Evolutionary conservation across 169 alveolate species (phyloP), one percentile per base, ranked within the genome.

Genomic region (Plasmodium inui): DNA sequence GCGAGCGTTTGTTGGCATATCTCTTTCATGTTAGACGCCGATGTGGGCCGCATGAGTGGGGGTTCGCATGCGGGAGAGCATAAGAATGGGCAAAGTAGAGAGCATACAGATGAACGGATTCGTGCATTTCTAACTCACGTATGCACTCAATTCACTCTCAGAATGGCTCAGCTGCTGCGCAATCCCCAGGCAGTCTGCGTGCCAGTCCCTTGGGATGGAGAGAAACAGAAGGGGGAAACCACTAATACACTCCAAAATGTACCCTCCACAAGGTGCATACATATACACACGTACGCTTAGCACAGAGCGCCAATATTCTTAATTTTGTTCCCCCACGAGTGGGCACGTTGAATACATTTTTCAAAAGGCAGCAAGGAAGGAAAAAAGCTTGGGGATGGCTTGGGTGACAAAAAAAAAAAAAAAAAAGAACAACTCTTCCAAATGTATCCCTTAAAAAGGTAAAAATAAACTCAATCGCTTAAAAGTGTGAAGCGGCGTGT

Each of bases 281-380:
- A 67, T 28, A 67, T 67, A 67, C 76, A 67, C 76, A 2, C 37
- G 76, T 67, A 67, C n/a, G 76, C 76, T 67, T 67, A 67, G 14
- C 37, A 67, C 22, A 9, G 12, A 26, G n/a, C 10, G 39, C 4
- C 39, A 67, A 67, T 67, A 9, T 67, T 22, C 76, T 67, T 19
- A 19, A 17, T 67, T 67, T 22, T 67, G 14, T 67, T 67, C 76
- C 76, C 39, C 76, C 37, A 22, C 5, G 30, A 14, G 17, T 67
- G 37, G 37, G 30, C 37, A 67, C 37, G 2, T 19, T 39, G n/a
- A 67, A 67, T n/a, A 67, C 37, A 67, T 67, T 22, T 67, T 67
- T 1, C 14, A 67, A 22, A 22, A 67, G 37, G 37, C 39, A 67
- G 76, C 19, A 67, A 19, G 14, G n/a, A 22, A 1, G 37, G 37